Conservation (phyloP, 805 yeast species). For the Candida awuae region DNA sequence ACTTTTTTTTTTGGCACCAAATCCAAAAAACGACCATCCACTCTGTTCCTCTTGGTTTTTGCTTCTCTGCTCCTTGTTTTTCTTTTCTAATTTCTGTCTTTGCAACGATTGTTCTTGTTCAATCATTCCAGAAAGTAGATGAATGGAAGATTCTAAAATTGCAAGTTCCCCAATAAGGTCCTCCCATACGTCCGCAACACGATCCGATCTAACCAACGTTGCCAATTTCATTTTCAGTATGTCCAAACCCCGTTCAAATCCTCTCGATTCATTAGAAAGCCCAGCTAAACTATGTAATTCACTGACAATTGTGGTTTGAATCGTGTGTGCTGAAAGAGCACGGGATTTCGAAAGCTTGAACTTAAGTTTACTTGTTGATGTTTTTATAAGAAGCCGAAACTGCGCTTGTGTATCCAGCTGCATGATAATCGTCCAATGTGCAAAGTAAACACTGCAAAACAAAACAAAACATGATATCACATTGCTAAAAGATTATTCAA, state of each 20-base stretch:
- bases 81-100: neutral
- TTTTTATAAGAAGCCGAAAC: slow-evolving; percentile 8
- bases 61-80: neutral
- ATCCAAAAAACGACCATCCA: slow-evolving; percentile 5
- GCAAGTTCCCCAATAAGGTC: slow-evolving; percentile 14
- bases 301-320: slow-evolving; percentile 7
- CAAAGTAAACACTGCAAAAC: too few species aligned
- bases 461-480: too few species aligned
- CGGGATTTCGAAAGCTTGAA: slow-evolving; percentile 12
- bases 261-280: slow-evolving; percentile 8
- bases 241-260: slow-evolving; percentile 13
- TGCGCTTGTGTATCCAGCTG: slow-evolving; percentile 6
- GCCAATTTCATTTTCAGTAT: slow-evolving; percentile 9
- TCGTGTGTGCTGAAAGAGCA: slow-evolving; percentile 6
- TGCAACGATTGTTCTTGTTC: slow-evolving; percentile 4
- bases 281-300: slow-evolving; percentile 3
- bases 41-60: neutral
- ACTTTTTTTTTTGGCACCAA: neutral
- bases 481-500: too few species aligned
- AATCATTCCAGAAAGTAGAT: slow-evolving; percentile 5
- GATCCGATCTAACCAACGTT: slow-evolving; percentile 12
- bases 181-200: slow-evolving; percentile 15
- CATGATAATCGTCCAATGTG: too few species aligned
- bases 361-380: slow-evolving; percentile 9
- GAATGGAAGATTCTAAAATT: slow-evolving; percentile 9